Evolutionary conservation across 768 basidiomycete genomes (phyloP).

Genomic region (Termitomyces sp.): DNA sequence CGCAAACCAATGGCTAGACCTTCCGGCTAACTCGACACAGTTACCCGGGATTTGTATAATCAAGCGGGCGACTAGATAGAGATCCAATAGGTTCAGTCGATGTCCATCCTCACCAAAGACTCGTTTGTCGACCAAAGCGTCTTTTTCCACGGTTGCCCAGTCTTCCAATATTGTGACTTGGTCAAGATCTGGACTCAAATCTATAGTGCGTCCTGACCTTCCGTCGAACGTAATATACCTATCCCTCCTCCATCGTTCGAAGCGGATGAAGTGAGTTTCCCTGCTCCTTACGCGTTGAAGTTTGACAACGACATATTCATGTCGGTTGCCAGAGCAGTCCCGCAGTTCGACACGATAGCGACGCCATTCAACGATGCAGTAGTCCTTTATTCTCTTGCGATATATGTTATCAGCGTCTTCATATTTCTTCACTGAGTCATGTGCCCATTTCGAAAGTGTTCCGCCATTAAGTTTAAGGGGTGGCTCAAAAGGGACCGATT

Average conservation of each 20-base stretch:
- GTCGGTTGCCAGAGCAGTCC: background rate
- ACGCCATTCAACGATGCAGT: constrained; percentile 1
- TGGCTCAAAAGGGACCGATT: background rate
- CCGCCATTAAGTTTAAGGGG: background rate
- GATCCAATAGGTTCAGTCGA: background rate
- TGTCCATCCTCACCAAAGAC: background rate
- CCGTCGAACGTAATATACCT: background rate
- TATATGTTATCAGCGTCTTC: background rate
- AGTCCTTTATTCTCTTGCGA: background rate
- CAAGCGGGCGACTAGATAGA: background rate
- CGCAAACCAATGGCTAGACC: constrained; percentile 4
- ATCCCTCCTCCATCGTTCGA: constrained; percentile 1
- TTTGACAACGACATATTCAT: background rate
- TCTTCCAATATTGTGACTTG: background rate
- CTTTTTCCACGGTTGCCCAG: background rate
- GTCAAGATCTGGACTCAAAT: background rate
- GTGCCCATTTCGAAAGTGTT: background rate
- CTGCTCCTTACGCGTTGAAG: background rate
- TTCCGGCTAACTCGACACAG: background rate
- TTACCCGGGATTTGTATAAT: background rate
- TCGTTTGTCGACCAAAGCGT: background rate
- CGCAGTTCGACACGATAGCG: background rate
- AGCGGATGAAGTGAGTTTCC: background rate
- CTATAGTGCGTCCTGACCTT: background rate
- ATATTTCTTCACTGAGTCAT: background rate